A percentile compares a stretch with the other conserved stretches of the same genome.
phyloP scores from a whole-genome alignment of 768 basidiomycete species.

The Ramaria sp. region DNA sequence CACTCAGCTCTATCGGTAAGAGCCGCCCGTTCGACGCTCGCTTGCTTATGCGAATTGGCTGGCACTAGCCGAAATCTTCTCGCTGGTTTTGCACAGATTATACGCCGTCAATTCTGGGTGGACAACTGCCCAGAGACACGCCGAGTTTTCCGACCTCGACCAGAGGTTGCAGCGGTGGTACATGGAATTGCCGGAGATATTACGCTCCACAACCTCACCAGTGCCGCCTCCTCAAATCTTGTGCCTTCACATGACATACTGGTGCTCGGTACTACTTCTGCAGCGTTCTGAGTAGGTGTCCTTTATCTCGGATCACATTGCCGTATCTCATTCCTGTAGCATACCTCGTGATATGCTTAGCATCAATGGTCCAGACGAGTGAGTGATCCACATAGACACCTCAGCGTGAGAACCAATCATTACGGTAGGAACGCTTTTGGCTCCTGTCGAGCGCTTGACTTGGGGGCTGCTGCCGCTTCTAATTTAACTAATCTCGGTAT shows the following conservation, averaged over 20 bases:
- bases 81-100: neutral
- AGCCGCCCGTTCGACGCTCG: neutral
- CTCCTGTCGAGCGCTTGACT: neutral
- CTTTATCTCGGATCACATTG: neutral
- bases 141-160: conserved; percentile 48
- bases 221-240: conserved; percentile 53
- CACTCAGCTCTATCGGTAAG: neutral
- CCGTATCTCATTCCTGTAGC: neutral
- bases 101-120: neutral
- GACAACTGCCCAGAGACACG: conserved; percentile 25
- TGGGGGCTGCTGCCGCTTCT: neutral
- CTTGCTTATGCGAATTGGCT: no score
- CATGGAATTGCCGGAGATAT: conserved; percentile 53
- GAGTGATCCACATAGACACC: neutral
- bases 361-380: neutral
- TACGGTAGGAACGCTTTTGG: neutral
- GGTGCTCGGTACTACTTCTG: conserved; percentile 65
- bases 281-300: conserved; percentile 70
- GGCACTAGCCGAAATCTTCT: neutral
- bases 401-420: neutral
- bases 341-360: neutral
- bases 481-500: neutral
- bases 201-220: conserved; percentile 34
- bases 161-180: conserved; percentile 67
- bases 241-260: conserved; percentile 78